A percentile compares a stretch with the other conserved stretches of the same genome.
These are phyloP conservation scores for Lentinula guzmanii DNA, from an alignment of 768 basidiomycete genomes.

Conservation along the genomic window DNA sequence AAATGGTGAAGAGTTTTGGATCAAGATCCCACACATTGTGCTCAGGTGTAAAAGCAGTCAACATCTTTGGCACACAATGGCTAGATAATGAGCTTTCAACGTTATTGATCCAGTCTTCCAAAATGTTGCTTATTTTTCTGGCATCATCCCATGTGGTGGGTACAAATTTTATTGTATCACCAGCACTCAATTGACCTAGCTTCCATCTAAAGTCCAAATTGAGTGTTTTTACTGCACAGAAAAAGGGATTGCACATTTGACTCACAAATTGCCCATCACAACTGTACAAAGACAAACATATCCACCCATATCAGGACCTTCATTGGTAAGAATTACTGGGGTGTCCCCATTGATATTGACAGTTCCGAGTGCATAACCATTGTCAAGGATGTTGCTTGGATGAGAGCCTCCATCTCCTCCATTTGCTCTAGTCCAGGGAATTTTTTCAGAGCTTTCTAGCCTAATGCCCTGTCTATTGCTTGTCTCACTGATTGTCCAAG, in stretches of 20 bases:
- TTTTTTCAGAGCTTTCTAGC: conserved; percentile 34
- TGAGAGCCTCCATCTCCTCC: conserved; percentile 69
- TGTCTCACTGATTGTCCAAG: conserved; percentile 50
- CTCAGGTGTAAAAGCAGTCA: neutral
- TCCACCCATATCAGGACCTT: conserved; percentile 61
- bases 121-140: conserved; percentile 15
- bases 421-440: conserved; percentile 47
- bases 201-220: conserved; percentile 44
- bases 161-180: conserved; percentile 46
- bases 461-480: conserved; percentile 64
- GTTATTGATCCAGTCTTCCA: neutral
- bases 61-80: neutral
- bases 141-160: conserved; percentile 41
- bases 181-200: conserved; percentile 58
- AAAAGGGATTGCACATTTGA: neutral
- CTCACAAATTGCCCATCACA: conserved; percentile 44
- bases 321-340: conserved; percentile 56
- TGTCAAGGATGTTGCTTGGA: conserved; percentile 62
- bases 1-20: conserved; percentile 31
- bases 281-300: conserved; percentile 54
- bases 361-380: conserved; percentile 48
- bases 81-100: neutral
- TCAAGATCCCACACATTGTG: conserved; percentile 15
- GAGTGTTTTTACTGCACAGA: neutral
- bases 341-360: conserved; percentile 67